Percentiles rank a stretch among this genome's conserved stretches.
These are phyloP conservation scores for Suhomyces sp. DNA, from an alignment of 805 yeast species.

Conservation along the genomic window DNA sequence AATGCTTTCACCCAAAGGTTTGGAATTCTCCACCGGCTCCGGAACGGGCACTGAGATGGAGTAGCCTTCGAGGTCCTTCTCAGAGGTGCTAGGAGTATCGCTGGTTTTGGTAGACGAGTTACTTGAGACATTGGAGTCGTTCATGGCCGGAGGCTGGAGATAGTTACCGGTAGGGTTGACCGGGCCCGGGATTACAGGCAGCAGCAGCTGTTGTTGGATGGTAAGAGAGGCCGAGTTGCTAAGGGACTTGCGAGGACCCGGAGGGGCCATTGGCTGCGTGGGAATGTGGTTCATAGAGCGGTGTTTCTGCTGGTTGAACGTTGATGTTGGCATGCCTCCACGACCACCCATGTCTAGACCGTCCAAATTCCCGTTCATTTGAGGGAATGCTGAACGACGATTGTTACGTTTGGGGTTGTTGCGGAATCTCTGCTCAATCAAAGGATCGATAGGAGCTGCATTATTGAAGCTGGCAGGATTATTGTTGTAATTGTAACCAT, in stretches of 20 bases:
- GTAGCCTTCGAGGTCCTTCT: neutral
- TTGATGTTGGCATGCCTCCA: constrained; percentile 45
- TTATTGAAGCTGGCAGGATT: constrained; percentile 12
- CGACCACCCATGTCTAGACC: constrained; percentile 44
- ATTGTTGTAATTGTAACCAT: neutral
- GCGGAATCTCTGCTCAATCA: constrained; percentile 23
- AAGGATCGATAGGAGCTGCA: constrained; percentile 26
- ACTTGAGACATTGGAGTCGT: constrained; percentile 7
- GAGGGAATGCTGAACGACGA: constrained; percentile 36
- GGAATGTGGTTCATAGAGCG: constrained; percentile 8
- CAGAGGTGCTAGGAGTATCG: constrained; percentile 10
- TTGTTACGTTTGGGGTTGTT: constrained; percentile 26
- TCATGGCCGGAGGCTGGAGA: constrained; percentile 7
- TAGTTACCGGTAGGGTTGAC: neutral
- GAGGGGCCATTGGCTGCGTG: neutral
- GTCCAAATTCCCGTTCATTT: constrained; percentile 27
- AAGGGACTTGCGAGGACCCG: neutral
- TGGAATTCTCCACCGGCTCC: constrained; percentile 1
- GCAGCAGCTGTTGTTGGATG: neutral
- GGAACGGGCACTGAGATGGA: constrained; percentile 4
- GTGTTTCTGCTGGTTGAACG: constrained; percentile 7
- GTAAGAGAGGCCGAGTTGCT: neutral
- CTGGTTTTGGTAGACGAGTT: constrained; percentile 9
- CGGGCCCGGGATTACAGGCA: neutral
- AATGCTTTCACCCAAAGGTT: constrained; percentile 6